Evolutionary conservation across 805 yeast species (phyloP).

Genomic region (Monosporozyma yasuniensis): DNA sequence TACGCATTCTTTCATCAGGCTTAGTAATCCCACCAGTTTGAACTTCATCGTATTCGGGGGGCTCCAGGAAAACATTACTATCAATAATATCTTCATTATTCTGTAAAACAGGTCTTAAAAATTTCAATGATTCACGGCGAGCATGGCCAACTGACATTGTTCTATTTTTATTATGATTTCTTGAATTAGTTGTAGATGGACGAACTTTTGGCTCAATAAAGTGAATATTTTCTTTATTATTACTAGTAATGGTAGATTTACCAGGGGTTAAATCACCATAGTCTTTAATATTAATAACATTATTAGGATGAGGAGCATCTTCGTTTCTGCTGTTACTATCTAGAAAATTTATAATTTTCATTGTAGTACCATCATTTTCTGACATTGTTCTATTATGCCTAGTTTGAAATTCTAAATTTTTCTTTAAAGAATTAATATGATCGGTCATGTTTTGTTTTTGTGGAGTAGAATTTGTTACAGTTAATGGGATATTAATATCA

Average conservation of each 20-base stretch:
- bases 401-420: not conserved
- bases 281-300: not conserved
- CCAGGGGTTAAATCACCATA: not conserved
- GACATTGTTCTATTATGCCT: conserved; percentile 3
- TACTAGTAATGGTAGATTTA: not conserved
- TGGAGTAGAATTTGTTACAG: conserved; percentile 5
- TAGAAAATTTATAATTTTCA: not conserved
- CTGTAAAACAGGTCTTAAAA: conserved; percentile 22
- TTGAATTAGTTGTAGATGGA: not conserved
- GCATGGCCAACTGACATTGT: conserved; percentile 70
- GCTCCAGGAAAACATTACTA: conserved; percentile 18
- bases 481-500: conserved; percentile 7
- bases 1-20: not conserved
- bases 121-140: conserved; percentile 48
- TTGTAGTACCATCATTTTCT: not conserved
- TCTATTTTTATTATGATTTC: conserved; percentile 27
- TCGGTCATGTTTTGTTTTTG: not conserved
- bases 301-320: not conserved
- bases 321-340: not conserved
- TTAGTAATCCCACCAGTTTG: not conserved
- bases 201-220: not conserved
- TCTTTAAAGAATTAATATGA: not conserved
- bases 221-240: not conserved
- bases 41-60: conserved; percentile 33
- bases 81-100: conserved; percentile 3